Percentiles rank a stretch among this genome's conserved stretches.
These are phyloP conservation scores for Obba rivulosa DNA, from an alignment of 768 basidiomycete genomes.

Conservation along the genomic window DNA sequence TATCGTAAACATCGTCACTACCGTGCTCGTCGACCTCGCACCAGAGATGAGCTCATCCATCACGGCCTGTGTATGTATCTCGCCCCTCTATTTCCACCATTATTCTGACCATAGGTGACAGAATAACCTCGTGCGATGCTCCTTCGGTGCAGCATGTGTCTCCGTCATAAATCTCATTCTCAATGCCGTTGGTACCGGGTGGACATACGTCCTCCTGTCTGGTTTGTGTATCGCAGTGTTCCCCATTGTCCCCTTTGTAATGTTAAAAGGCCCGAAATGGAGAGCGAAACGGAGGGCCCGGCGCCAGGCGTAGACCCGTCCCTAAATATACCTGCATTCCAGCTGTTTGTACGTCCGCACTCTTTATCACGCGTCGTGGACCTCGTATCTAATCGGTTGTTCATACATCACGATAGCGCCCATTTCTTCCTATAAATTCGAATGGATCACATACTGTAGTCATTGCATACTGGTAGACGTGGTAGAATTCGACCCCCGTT, in stretches of 20 bases:
- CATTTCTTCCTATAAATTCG: too few species aligned
- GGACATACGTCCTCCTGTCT: slow-evolving; percentile 63
- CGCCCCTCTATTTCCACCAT: neutral
- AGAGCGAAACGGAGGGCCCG: slow-evolving; percentile 22
- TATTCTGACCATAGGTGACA: slow-evolving; percentile 20
- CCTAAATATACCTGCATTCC: too few species aligned
- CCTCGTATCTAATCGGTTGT: too few species aligned
- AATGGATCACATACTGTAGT: too few species aligned
- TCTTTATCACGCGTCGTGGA: too few species aligned
- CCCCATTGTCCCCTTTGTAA: slow-evolving; percentile 48
- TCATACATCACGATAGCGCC: too few species aligned
- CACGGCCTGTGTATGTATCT: slow-evolving; percentile 64
- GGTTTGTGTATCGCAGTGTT: slow-evolving; percentile 40
- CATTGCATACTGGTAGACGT: too few species aligned
- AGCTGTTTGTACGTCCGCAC: too few species aligned
- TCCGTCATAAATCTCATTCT: slow-evolving; percentile 61
- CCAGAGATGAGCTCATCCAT: slow-evolving; percentile 61
- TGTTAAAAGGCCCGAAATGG: slow-evolving; percentile 51
- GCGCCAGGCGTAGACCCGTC: neutral
- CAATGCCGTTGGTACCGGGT: slow-evolving; percentile 53
- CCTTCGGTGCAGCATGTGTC: slow-evolving; percentile 52
- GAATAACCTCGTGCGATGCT: slow-evolving; percentile 71
- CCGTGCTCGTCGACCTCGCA: slow-evolving; percentile 60
- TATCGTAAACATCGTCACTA: slow-evolving; percentile 53
- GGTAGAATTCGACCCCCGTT: too few species aligned